Conservation (phyloP, 768 basidiomycete genomes). For the Imleria badia region DNA sequence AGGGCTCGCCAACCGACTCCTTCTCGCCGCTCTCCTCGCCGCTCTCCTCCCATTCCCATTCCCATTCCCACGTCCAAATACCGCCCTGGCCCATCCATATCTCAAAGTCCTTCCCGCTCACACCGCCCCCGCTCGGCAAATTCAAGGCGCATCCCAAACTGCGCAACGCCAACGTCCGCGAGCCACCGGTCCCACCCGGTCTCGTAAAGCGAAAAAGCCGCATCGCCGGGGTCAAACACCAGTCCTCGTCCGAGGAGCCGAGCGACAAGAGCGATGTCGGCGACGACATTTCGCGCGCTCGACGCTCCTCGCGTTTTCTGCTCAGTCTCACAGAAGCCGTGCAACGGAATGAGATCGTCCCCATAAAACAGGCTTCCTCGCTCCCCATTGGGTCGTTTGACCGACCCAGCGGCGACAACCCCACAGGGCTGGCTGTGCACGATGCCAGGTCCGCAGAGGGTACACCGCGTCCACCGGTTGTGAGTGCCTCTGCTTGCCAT, state of each 20-base stretch:
- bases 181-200: slow-evolving; percentile 33
- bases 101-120: slow-evolving; percentile 32
- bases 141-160: slow-evolving; percentile 32
- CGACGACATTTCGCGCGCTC: slow-evolving; percentile 17
- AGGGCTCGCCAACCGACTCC: slow-evolving; percentile 29
- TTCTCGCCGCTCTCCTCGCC: slow-evolving; percentile 25
- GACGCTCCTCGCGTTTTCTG: slow-evolving; percentile 5
- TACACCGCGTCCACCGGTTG: slow-evolving; percentile 17
- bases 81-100: slow-evolving; percentile 30
- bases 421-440: not conserved
- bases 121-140: slow-evolving; percentile 27
- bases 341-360: slow-evolving; percentile 1
- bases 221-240: slow-evolving; percentile 22
- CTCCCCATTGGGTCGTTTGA: slow-evolving; percentile 8
- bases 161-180: slow-evolving; percentile 26
- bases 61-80: slow-evolving; percentile 24
- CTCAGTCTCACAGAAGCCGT: not conserved
- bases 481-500: slow-evolving; percentile 27
- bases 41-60: slow-evolving; percentile 7
- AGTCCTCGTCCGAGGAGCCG: slow-evolving; percentile 29
- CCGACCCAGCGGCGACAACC: not conserved
- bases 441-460: slow-evolving; percentile 7
- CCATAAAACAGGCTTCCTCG: slow-evolving; percentile 9
- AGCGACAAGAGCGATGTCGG: slow-evolving; percentile 29
- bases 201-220: slow-evolving; percentile 30